Base-by-base conservation (phyloP, 2,329 filamentous ascomycete genomes). In the Mariannaea elegans region DNA sequence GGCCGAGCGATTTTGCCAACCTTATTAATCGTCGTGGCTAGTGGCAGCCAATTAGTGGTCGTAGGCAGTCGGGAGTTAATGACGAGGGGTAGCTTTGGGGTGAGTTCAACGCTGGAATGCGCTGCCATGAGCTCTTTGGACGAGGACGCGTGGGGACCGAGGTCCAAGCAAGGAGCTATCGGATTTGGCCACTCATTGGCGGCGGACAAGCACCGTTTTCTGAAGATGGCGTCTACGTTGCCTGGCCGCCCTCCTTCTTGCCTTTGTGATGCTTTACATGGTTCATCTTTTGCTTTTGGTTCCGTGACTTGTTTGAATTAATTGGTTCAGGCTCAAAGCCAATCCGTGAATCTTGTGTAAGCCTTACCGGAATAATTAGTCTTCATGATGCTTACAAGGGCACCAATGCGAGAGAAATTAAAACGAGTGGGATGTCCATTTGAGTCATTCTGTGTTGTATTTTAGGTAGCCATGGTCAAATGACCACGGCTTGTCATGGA, bases 91-190 rank as follows among this genome's bases (percentile, higher is more conserved):
- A 60, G 59, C 63, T 61, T 55, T 4, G 56, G 54, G 52, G 61
- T 45, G 44, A 55, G 64, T 61, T 67, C 66, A 66, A 66, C 66
- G 51, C 58, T 69, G 68, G 68, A 70, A 69, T 69, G 67, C 50
- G 64, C 55, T 64, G 59, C 48, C 41, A 48, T 46, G 52, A 42
- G 31, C 51, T 54, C 24, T 56, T 53, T 48, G 57, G 41, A 47
- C 57, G 59, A 45, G 66, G 53, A 38, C 62, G 62, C 63, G 59
- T 19, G 54, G 56, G 63, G 38, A 53, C 58, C 49, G 66, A 54
- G 58, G 42, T 58, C 61, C 27, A 16, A 34, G 48, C n/a, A n/a
- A 46, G 39, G 18, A 42, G 38, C 38, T 27, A 45, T 54, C 36
- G 42, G 48, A 34, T 45, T 51, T 54, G 45, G 52, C 58, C 36